A percentile compares a stretch with the other conserved stretches of the same genome.
Evolutionary conservation across 768 basidiomycete genomes (phyloP).

Genomic region (Tephrocybe sp.): DNA sequence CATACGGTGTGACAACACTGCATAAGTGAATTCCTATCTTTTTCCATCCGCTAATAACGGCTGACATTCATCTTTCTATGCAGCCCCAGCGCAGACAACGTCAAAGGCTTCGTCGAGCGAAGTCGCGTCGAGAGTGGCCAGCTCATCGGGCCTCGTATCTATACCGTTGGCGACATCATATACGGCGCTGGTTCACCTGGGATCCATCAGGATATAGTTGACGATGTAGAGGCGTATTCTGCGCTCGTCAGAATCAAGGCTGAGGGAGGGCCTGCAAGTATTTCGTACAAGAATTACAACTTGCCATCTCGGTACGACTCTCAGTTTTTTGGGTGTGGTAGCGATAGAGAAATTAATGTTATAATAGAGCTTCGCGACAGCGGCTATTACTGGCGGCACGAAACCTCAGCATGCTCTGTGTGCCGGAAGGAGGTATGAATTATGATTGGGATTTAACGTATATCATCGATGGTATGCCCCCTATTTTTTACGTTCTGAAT

Average conservation of each 20-base stretch:
- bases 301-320: constrained; percentile 56
- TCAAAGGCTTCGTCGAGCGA: constrained; percentile 62
- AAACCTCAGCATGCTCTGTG: constrained; percentile 65
- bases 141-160: constrained; percentile 69
- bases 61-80: background rate
- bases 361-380: constrained; percentile 61
- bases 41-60: background rate
- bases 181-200: constrained; percentile 48
- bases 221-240: constrained; percentile 58
- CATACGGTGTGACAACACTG: constrained; percentile 72
- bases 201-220: constrained; percentile 62
- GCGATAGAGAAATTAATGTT: background rate
- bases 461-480: constrained; percentile 60
- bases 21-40: constrained; percentile 54
- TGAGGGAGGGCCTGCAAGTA: constrained; percentile 66
- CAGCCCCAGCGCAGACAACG: constrained; percentile 65
- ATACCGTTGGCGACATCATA: constrained; percentile 64
- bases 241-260: constrained; percentile 67
- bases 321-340: too few species aligned
- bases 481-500: background rate
- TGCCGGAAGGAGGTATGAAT: constrained; percentile 80
- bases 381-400: constrained; percentile 58
- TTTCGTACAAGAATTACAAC: constrained; percentile 80
- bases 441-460: constrained; percentile 79
- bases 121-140: constrained; percentile 67